These are phyloP conservation scores for Diplocarpon mali DNA, from an alignment of 2,329 filamentous ascomycete genomes.

Conservation along the genomic window DNA sequence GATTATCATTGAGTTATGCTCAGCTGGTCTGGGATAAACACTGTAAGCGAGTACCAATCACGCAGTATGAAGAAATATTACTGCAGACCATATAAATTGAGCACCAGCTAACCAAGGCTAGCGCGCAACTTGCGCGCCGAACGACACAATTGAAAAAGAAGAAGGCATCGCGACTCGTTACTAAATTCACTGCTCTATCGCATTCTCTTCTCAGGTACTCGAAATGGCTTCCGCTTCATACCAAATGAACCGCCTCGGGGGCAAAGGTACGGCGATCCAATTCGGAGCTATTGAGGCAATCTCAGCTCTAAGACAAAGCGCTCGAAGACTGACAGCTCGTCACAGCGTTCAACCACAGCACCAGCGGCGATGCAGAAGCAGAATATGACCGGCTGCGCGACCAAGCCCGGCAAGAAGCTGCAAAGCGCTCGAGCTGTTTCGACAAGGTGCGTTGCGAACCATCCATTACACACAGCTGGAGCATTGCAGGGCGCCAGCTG, in stretches of 20 bases:
- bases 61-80: too few species aligned
- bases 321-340: slow-evolving; percentile 4
- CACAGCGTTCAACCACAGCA: slow-evolving; percentile 64
- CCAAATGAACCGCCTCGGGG: slow-evolving; percentile 19
- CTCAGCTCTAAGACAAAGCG: neutral
- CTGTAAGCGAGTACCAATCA: too few species aligned
- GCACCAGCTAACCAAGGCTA: too few species aligned
- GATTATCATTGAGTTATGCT: too few species aligned
- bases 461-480: neutral
- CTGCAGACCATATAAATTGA: too few species aligned
- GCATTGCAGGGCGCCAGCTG: neutral
- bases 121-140: too few species aligned
- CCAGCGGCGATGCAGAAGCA: slow-evolving; percentile 57
- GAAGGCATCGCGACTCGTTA: too few species aligned
- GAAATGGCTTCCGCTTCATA: slow-evolving; percentile 4
- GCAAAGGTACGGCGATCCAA: slow-evolving; percentile 15
- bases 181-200: too few species aligned
- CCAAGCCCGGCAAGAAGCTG: slow-evolving; percentile 69
- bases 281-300: neutral
- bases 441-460: slow-evolving; percentile 42
- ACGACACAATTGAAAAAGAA: too few species aligned
- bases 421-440: slow-evolving; percentile 68
- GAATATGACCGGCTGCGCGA: slow-evolving; percentile 89
- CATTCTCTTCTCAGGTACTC: neutral
- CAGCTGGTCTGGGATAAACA: too few species aligned